Evolutionary conservation across 2,329 filamentous ascomycete species (phyloP).

Genomic region (Phialocephala sp.): DNA sequence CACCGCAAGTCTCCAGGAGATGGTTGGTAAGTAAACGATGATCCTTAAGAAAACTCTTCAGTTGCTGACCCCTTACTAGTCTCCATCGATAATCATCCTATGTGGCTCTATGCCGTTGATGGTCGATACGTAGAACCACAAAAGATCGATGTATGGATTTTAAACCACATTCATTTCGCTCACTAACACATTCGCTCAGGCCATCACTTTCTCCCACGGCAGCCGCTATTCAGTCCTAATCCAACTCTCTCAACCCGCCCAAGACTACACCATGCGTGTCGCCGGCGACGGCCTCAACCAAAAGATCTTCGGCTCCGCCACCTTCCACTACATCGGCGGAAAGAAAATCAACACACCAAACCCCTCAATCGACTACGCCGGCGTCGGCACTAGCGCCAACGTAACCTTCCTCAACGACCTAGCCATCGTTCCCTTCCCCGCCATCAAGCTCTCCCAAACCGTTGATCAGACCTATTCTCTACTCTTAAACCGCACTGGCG

Average conservation of each 20-base stretch:
- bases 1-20: conserved; percentile 40
- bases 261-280: conserved; percentile 47
- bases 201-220: conserved; percentile 38
- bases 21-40: conserved; percentile 22
- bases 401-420: conserved; percentile 27
- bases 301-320: conserved; percentile 29
- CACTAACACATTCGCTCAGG: conserved; percentile 5
- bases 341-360: conserved; percentile 15
- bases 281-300: conserved; percentile 32
- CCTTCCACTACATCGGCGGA: conserved; percentile 25
- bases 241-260: conserved; percentile 46
- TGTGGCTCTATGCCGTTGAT: conserved; percentile 52
- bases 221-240: conserved; percentile 49
- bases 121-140: conserved; percentile 50
- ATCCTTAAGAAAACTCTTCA: no score
- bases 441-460: conserved; percentile 19
- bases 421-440: conserved; percentile 25
- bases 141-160: conserved; percentile 44
- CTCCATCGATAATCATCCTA: conserved; percentile 50
- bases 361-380: conserved; percentile 39
- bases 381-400: conserved; percentile 42
- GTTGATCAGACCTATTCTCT: conserved; percentile 36
- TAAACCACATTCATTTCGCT: not conserved
- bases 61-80: conserved; percentile 24
- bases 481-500: conserved; percentile 38